Base-by-base conservation (phyloP, 768 basidiomycete genomes). In the Termitomyces sp. region DNA sequence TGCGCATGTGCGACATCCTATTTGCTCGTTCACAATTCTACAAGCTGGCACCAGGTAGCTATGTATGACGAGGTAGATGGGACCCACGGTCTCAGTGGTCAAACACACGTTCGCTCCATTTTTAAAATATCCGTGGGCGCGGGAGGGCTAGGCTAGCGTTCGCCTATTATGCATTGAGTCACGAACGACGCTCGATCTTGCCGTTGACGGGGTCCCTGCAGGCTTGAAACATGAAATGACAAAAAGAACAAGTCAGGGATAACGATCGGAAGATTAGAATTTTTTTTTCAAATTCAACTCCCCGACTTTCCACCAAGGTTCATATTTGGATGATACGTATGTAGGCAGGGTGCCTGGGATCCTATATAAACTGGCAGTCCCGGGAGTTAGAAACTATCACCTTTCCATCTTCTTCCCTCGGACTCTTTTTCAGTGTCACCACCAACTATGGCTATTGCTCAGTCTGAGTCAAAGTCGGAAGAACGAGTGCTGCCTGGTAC, bases 401-500 rank as follows among this genome's bases (percentile, higher is more conserved):
- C 38, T 37, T 42, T 4, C 29, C 9, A 14, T 20, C n/a, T 37
- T 36, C 12, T 15, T 14, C 15, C 38, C n/a, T n/a, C 20, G 14
- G n/a, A 25, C 32, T 51, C 54, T 48, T 59, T 38, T 53, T 43
- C 38, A 36, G 15, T 42, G 14, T 5, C 40, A 43, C 42, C 42
- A n/a, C 11, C 17, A 10, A 45, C 31, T 51, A 65, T 65, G 64
- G 46, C 63, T 48, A 50, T 59, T 20, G 47, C 58, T 34, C 40
- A 51, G 31, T 42, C 55, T 25, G 17, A 34, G 48, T 31, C 25
- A 29, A 31, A 31, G 14, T 9, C 43, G n/a, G 29, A 42, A 10
- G 55, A 56, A 45, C 65, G 69, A 31, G 56, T 59, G 9, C 60
- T 78, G n/a, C 77, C 77, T 62, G 75, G 76, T 75, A 62, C 54